phyloP scores from a whole-genome alignment of 2,329 filamentous ascomycete species.

The Teratosphaeria zuluensis region DNA sequence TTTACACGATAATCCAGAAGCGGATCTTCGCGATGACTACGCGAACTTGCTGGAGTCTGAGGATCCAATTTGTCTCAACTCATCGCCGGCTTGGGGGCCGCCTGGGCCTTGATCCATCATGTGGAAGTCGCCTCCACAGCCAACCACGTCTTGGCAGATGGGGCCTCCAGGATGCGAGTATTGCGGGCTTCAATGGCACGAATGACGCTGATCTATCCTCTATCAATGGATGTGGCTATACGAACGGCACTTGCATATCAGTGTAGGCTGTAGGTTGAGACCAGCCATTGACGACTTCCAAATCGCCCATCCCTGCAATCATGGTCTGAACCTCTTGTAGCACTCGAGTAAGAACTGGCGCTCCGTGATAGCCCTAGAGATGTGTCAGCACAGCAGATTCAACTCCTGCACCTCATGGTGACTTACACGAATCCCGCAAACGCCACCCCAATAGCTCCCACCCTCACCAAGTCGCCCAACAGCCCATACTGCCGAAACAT shows the following conservation, averaged over 20 bases:
- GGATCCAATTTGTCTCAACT: neutral
- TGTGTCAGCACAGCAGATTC: neutral
- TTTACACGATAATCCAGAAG: neutral
- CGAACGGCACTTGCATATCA: neutral
- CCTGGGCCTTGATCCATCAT: neutral
- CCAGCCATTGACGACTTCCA: neutral
- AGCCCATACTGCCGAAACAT: conserved; percentile 25
- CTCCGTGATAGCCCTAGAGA: conserved; percentile 1
- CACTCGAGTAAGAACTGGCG: conserved; percentile 3
- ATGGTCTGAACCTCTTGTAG: neutral
- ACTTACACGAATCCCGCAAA: conserved; percentile 31
- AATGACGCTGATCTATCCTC: neutral
- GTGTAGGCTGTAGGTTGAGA: neutral
- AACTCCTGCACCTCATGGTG: neutral
- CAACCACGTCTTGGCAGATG: neutral
- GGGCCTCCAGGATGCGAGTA: neutral
- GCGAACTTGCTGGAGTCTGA: neutral
- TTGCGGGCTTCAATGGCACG: neutral
- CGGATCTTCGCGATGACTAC: neutral
- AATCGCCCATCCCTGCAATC: neutral
- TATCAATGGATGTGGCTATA: neutral
- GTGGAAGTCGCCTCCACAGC: neutral
- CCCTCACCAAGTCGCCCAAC: conserved; percentile 32
- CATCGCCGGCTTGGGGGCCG: neutral
- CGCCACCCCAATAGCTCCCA: conserved; percentile 27